These are phyloP conservation scores for Phanerodontia chrysosporium DNA, from an alignment of 768 basidiomycete species.

Conservation along the genomic window DNA sequence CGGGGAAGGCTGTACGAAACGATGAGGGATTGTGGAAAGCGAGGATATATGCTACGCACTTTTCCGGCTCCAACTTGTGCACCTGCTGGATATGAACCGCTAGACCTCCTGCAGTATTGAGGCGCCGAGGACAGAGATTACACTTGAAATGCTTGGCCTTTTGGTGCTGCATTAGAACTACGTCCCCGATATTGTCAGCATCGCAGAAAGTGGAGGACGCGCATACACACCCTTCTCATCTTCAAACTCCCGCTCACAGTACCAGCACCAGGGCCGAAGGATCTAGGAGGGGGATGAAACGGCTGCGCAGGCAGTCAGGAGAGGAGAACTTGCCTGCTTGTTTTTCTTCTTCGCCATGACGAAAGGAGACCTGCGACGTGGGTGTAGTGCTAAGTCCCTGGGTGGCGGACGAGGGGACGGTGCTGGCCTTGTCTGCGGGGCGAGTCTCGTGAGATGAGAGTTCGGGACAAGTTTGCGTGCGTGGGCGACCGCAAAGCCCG, in stretches of 20 bases:
- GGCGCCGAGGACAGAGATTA: constrained; percentile 86
- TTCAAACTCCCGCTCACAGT: constrained; percentile 98
- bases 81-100: constrained; percentile 99
- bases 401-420: neutral
- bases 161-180: constrained; percentile 98
- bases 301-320: constrained; percentile 4
- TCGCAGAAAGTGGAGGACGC: neutral
- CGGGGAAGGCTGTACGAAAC: constrained; percentile 57
- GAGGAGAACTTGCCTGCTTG: constrained; percentile 35
- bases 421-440: neutral
- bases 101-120: constrained; percentile 96
- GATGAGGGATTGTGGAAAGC: constrained; percentile 7
- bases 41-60: constrained; percentile 24
- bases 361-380: neutral
- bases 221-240: constrained; percentile 86
- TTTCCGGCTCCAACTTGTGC: constrained; percentile 96
- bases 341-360: constrained; percentile 54
- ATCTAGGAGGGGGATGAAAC: constrained; percentile 40
- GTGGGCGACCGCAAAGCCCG: neutral
- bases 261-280: constrained; percentile 96
- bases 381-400: neutral
- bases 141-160: constrained; percentile 99
- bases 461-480: constrained; percentile 8
- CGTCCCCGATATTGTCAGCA: neutral
- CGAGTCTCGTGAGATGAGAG: neutral